Evolutionary conservation across 306 rosid species (phyloP).

Genomic region (Boehmeria nivea): DNA sequence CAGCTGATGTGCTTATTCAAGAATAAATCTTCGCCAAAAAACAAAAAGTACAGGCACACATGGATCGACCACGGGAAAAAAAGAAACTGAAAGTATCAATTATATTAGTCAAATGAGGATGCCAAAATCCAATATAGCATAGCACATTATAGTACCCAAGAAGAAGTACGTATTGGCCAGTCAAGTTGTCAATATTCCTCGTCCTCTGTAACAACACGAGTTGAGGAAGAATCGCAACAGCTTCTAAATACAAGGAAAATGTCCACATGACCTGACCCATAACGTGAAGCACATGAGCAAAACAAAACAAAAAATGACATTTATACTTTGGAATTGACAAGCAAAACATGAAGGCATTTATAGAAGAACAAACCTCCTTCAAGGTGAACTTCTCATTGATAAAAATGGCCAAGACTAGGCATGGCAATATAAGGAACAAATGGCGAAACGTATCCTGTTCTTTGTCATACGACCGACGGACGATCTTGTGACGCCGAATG

Average conservation of each 20-base stretch:
- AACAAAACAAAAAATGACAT: not conserved
- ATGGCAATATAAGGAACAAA: conserved; percentile 56
- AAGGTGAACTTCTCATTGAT: conserved; percentile 69
- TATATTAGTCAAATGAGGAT: not conserved
- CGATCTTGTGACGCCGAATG: conserved; percentile 76
- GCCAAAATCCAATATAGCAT: not conserved
- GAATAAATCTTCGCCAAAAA: no score
- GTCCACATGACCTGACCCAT: conserved; percentile 78
- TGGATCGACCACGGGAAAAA: not conserved
- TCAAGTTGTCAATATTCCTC: conserved; percentile 85
- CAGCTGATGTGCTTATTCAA: not conserved
- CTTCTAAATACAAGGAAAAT: conserved; percentile 80
- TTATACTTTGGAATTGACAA: not conserved
- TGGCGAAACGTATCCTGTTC: conserved; percentile 93
- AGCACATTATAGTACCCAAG: conserved; percentile 47
- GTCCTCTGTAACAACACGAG: conserved; percentile 80
- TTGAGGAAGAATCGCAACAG: conserved; percentile 92
- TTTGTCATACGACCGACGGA: conserved; percentile 79
- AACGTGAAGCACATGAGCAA: conserved; percentile 13
- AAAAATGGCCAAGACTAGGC: conserved; percentile 61
- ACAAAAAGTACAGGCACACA: no score
- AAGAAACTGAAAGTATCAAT: not conserved
- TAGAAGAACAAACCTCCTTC: conserved; percentile 69
- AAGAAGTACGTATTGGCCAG: conserved; percentile 82
- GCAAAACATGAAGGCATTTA: no score